Conservation (phyloP, 2,329 filamentous ascomycete species). For the Claviceps sp. region DNA sequence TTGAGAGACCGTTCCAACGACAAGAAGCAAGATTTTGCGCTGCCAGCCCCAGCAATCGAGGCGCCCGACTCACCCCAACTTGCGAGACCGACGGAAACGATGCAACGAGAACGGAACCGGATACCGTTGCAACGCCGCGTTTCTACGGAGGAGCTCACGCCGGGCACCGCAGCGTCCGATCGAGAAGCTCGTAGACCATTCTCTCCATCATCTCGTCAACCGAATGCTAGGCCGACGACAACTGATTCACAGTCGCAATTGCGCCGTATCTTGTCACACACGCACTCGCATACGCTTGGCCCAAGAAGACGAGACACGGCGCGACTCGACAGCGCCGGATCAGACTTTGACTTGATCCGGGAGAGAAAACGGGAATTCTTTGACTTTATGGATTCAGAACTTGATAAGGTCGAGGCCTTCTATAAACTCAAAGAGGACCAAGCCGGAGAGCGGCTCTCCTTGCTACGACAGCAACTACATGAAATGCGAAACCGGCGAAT, state of each 20-base stretch:
- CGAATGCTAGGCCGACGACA: slow-evolving; percentile 2
- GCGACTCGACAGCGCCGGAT: slow-evolving; percentile 28
- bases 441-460: slow-evolving; percentile 54
- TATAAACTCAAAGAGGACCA: slow-evolving; percentile 82
- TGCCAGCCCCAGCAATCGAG: slow-evolving; percentile 40
- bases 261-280: slow-evolving; percentile 23
- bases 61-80: slow-evolving; percentile 18
- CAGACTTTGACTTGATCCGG: slow-evolving; percentile 48
- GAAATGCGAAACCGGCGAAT: slow-evolving; percentile 80
- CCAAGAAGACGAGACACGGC: slow-evolving; percentile 7
- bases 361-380: slow-evolving; percentile 76
- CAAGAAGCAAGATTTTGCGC: slow-evolving; percentile 28
- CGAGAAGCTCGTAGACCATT: not conserved
- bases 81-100: slow-evolving; percentile 9
- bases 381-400: slow-evolving; percentile 65
- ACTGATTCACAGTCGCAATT: slow-evolving; percentile 18
- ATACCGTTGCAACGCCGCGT: slow-evolving; percentile 22
- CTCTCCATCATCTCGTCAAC: slow-evolving; percentile 9
- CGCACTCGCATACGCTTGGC: slow-evolving; percentile 1
- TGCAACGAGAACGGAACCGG: slow-evolving; percentile 12
- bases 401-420: slow-evolving; percentile 85
- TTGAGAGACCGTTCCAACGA: slow-evolving; percentile 4
- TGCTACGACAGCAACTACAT: slow-evolving; percentile 73
- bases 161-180: slow-evolving; percentile 9
- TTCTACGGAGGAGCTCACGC: slow-evolving; percentile 16